Evolutionary conservation across 305 asterid genomes (phyloP).

Genomic region (Fraxinus ornus): DNA sequence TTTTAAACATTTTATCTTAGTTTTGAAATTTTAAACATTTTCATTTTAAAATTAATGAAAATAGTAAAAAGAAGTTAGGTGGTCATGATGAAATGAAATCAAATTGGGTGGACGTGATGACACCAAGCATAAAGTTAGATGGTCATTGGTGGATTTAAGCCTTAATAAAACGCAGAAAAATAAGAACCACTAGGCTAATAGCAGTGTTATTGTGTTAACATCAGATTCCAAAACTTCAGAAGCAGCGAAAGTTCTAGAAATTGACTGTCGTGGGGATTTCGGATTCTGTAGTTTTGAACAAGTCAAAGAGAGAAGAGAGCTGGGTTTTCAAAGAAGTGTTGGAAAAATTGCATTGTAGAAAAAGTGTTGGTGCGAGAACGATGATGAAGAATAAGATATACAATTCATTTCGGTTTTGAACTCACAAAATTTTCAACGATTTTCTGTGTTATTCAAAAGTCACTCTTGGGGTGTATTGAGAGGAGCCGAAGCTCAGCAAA

Average conservation of each 20-base stretch:
- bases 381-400: conserved; percentile 35
- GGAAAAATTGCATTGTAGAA: conserved; percentile 57
- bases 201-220: background rate
- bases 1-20: no score
- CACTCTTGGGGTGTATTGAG: background rate
- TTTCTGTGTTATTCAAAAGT: background rate
- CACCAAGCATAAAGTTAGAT: no score
- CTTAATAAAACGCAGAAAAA: background rate
- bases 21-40: no score
- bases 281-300: conserved; percentile 32
- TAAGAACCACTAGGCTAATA: conserved; percentile 40
- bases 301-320: conserved; percentile 37
- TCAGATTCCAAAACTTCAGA: conserved; percentile 58
- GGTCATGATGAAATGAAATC: no score
- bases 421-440: background rate
- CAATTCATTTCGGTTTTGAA: conserved; percentile 40
- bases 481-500: background rate
- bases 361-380: conserved; percentile 37
- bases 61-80: no score
- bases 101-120: no score
- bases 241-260: conserved; percentile 51
- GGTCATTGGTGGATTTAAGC: no score
- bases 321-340: conserved; percentile 37
- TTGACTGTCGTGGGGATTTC: conserved; percentile 43
- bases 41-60: no score